A percentile compares a stretch with the other conserved stretches of the same genome.
phyloP scores from a whole-genome alignment of 2,329 filamentous ascomycete genomes.

The Aspergillus proliferans region DNA sequence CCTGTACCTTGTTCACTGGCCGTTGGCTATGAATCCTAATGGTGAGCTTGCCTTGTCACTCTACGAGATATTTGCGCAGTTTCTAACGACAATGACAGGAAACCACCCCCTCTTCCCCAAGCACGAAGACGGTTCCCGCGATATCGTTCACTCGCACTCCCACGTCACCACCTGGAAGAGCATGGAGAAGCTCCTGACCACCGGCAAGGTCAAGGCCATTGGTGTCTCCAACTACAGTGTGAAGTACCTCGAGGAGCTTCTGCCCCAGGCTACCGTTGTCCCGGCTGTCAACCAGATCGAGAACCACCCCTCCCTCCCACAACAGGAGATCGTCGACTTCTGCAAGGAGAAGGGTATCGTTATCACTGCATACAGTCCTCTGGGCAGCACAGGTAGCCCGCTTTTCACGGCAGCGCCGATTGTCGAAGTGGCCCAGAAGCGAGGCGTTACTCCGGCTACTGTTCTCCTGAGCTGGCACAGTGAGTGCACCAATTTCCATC shows the following conservation, averaged over 20 bases:
- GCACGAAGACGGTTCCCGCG: slow-evolving; percentile 64
- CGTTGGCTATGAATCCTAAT: slow-evolving; percentile 68
- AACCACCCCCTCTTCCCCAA: slow-evolving; percentile 58
- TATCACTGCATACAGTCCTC: slow-evolving; percentile 47
- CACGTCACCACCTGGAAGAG: slow-evolving; percentile 72
- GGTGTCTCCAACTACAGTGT: slow-evolving; percentile 56
- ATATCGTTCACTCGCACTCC: slow-evolving; percentile 62
- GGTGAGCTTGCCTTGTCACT: slow-evolving; percentile 37
- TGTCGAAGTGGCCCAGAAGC: slow-evolving; percentile 36
- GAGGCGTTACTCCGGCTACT: slow-evolving; percentile 32
- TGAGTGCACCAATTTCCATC: slow-evolving; percentile 15
- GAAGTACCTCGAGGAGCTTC: slow-evolving; percentile 49
- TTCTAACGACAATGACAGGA: slow-evolving; percentile 12
- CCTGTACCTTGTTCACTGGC: slow-evolving; percentile 78
- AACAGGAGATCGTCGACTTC: slow-evolving; percentile 47
- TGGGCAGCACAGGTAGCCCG: slow-evolving; percentile 39
- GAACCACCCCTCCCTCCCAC: slow-evolving; percentile 64
- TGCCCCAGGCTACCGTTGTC: slow-evolving; percentile 52
- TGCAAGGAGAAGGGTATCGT: slow-evolving; percentile 47
- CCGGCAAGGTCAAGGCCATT: slow-evolving; percentile 52
- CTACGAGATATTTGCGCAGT: background rate
- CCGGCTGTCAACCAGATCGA: slow-evolving; percentile 78
- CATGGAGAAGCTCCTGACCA: slow-evolving; percentile 53
- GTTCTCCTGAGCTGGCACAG: slow-evolving; percentile 42
- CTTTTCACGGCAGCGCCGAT: slow-evolving; percentile 38